A percentile compares a stretch with the other conserved stretches of the same genome.
These are phyloP conservation scores for Sanguinoderma infundibulare DNA, from an alignment of 1,284 basidiomycete genomes.

Conservation along the genomic window DNA sequence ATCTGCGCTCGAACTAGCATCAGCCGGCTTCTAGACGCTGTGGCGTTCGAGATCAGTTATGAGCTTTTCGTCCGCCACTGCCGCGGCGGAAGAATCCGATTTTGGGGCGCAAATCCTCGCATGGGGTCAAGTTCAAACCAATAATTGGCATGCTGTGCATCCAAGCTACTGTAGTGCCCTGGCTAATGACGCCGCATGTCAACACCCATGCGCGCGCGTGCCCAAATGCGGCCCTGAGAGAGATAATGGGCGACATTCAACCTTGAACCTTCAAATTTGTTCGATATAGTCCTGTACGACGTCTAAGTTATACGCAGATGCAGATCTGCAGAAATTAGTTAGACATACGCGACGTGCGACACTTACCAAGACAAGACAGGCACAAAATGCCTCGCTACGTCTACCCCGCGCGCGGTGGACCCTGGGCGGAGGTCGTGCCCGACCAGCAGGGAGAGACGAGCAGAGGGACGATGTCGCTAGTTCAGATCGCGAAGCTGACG, in stretches of 20 bases:
- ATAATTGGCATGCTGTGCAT: too few relatives aligned
- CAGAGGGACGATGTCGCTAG: not conserved
- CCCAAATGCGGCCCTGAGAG: not conserved
- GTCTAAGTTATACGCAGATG: too few relatives aligned
- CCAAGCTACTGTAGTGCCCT: too few relatives aligned
- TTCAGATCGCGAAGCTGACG: not conserved
- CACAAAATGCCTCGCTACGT: not conserved
- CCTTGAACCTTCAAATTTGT: not conserved
- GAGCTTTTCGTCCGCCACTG: not conserved
- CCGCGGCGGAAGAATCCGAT: not conserved
- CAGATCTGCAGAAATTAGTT: too few relatives aligned
- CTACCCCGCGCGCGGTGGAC: too few relatives aligned
- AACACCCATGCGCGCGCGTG: not conserved
- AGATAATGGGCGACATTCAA: not conserved
- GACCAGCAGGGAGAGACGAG: not conserved
- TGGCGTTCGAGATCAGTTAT: not conserved
- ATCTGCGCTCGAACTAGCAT: too few relatives aligned
- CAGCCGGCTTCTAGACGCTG: not conserved
- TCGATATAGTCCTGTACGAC: too few relatives aligned
- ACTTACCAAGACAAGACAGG: not conserved
- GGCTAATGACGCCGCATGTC: not conserved
- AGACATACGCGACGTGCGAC: too few relatives aligned
- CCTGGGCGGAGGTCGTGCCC: too few relatives aligned
- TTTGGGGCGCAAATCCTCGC: not conserved
- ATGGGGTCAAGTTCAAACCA: too few relatives aligned